phyloP scores from a whole-genome alignment of 257 asterid species.

The Lycium barbarum region DNA sequence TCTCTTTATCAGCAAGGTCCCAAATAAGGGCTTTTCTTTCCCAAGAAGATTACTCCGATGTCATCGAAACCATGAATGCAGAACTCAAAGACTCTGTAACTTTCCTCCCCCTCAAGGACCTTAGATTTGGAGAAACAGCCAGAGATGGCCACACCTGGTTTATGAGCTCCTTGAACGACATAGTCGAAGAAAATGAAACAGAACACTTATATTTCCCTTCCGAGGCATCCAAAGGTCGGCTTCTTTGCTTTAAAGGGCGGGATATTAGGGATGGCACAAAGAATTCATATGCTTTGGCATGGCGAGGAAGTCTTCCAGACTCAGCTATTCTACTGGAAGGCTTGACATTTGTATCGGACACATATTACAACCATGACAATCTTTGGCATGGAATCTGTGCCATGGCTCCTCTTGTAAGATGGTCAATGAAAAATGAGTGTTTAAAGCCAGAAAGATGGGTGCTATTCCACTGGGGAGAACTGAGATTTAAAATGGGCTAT shows the following conservation, averaged over 20 bases:
- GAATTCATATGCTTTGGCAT: conserved; percentile 49
- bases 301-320: conserved; percentile 45
- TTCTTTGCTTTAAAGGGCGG: conserved; percentile 44
- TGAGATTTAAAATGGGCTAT: conserved; percentile 42
- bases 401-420: conserved; percentile 42
- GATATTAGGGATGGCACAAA: conserved; percentile 39
- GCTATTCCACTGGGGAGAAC: conserved; percentile 48
- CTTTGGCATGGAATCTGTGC: conserved; percentile 52
- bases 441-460: conserved; percentile 45
- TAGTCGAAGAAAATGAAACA: conserved; percentile 38
- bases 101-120: conserved; percentile 45
- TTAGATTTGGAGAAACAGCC: conserved; percentile 36
- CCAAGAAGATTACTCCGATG: background rate
- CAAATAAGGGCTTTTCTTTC: conserved; percentile 19
- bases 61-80: background rate
- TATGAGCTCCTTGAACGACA: conserved; percentile 46
- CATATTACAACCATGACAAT: conserved; percentile 43
- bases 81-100: conserved; percentile 39
- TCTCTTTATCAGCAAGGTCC: conserved; percentile 8
- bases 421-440: conserved; percentile 46
- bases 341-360: conserved; percentile 45
- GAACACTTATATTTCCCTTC: conserved; percentile 46
- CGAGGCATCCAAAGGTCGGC: conserved; percentile 37
- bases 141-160: conserved; percentile 46
- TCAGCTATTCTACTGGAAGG: conserved; percentile 43